Evolutionary conservation across 352 stramenopile genomes (phyloP), one percentile per base, ranked within the genome.

Genomic region (Phytophthora pinifolia): DNA sequence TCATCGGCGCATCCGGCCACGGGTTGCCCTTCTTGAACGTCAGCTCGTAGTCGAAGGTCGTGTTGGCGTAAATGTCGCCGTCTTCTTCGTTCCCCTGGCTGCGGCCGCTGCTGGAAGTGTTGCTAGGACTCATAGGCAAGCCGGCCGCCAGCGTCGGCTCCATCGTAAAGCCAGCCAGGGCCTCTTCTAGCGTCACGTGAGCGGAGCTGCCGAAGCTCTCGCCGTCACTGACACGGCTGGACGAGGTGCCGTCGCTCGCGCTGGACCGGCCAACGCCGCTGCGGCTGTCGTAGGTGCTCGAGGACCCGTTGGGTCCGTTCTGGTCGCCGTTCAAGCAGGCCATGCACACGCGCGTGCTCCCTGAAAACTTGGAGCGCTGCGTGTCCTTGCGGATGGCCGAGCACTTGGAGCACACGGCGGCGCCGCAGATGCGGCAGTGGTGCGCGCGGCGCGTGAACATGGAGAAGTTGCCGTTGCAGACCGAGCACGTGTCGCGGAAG

Each of bases 401-500:
- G 52, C 81, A 92, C 61, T 92, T 94, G 47, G 74, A 86, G 62
- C 84, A 94, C 14, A 92, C 78, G 5, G 82, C 49, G 36, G 72
- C 59, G 36, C 82, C 84, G 30, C 81, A 94, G 41, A 90, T 79
- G 7, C 82, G 79, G 38, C 84, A 94, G 69, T 91, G 84, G 51
- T 94, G 84, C 36, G 77, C 69, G 14, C 83, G 80, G 30, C 76
- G 76, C 46, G 86, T 84, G 39, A 94, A 71, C 53, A 79, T 75
- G 42, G 64, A 82, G 64, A 91, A 91, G 17, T 64, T 69, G 50
- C 69, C 62, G 35, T 64, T 74, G 48, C 83, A 94, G n/a, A 91
- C 61, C 13, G 62, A 76, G 64, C 82, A 92, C 13, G 64, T 69
- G 54, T 89, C 69, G 18, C 71, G 64, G 42, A 72, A 69, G 37